Conservation (phyloP, 257 asterid genomes). For the Solanum pinnatisectum region DNA sequence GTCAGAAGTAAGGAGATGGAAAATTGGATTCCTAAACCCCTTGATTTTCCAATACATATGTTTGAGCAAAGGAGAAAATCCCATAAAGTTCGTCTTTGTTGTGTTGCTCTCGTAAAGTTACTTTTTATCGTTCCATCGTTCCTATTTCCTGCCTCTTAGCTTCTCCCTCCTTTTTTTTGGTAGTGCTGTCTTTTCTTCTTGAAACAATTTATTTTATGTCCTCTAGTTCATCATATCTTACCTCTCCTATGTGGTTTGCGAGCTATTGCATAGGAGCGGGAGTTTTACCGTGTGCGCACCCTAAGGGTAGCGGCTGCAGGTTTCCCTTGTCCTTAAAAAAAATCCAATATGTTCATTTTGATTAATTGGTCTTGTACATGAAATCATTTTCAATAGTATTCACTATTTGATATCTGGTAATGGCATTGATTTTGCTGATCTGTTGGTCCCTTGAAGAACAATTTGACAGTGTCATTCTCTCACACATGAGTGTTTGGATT, state of each 20-base stretch:
- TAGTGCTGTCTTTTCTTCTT: not conserved
- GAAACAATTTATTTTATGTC: not conserved
- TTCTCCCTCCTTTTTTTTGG: not conserved
- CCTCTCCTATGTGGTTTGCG: too few species aligned
- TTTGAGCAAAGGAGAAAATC: not conserved
- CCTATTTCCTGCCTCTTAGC: not conserved
- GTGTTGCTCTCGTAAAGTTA: not conserved
- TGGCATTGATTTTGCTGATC: not conserved
- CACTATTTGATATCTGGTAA: not conserved
- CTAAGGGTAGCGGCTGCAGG: too few species aligned
- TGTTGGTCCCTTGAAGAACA: not conserved
- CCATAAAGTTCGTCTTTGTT: not conserved
- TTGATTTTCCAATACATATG: not conserved
- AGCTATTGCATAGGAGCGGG: too few species aligned
- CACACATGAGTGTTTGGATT: not conserved
- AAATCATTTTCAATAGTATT: not conserved
- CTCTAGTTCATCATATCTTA: not conserved
- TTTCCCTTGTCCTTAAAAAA: too few species aligned
- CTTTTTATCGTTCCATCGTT: not conserved
- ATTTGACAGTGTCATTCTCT: not conserved
- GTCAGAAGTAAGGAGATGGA: not conserved
- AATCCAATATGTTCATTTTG: not conserved
- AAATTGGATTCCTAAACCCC: not conserved
- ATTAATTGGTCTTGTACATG: not conserved
- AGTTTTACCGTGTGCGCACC: too few species aligned